These are phyloP conservation scores for Rhodotorula sp. DNA, from an alignment of 1,284 basidiomycete species.

Conservation along the genomic window DNA sequence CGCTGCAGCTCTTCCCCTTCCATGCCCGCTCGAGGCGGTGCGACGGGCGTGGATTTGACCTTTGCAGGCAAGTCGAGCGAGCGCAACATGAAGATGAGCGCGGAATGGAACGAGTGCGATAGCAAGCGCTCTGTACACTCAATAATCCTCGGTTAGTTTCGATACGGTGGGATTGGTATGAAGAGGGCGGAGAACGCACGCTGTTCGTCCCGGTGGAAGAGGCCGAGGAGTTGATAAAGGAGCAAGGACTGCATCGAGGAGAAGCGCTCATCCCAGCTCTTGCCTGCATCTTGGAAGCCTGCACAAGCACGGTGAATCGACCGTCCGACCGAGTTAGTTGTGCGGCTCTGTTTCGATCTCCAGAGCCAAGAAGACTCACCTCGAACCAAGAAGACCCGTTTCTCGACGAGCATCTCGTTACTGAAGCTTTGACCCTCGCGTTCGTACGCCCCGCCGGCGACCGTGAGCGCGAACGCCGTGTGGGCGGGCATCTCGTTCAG, in stretches of 20 bases:
- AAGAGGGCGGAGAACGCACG: conserved; percentile 4
- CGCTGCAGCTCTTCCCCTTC: conserved; percentile 18
- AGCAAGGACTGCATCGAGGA: conserved; percentile 32
- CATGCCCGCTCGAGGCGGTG: neutral
- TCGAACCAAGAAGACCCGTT: conserved; percentile 36
- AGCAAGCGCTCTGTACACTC: conserved; percentile 28
- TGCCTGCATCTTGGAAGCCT: conserved; percentile 28
- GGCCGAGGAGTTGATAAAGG: conserved; percentile 41
- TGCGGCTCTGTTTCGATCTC: neutral
- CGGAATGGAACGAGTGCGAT: conserved; percentile 36
- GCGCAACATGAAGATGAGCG: conserved; percentile 36
- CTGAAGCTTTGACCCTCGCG: conserved; percentile 32
- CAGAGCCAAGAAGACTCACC: conserved; percentile 3
- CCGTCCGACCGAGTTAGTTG: neutral
- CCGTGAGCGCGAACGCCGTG: conserved; percentile 34
- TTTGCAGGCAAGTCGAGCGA: conserved; percentile 28
- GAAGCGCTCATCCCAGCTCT: conserved; percentile 28
- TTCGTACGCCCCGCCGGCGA: conserved; percentile 37
- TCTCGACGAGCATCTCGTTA: conserved; percentile 42
- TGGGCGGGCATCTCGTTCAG: conserved; percentile 25
- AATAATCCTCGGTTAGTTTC: neutral
- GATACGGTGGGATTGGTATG: neutral
- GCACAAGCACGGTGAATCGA: neutral
- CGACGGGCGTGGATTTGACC: conserved; percentile 1
- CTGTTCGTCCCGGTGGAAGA: conserved; percentile 40